Evolutionary conservation across 805 yeast species (phyloP).

Genomic region (Zygosaccharomyces lentus): DNA sequence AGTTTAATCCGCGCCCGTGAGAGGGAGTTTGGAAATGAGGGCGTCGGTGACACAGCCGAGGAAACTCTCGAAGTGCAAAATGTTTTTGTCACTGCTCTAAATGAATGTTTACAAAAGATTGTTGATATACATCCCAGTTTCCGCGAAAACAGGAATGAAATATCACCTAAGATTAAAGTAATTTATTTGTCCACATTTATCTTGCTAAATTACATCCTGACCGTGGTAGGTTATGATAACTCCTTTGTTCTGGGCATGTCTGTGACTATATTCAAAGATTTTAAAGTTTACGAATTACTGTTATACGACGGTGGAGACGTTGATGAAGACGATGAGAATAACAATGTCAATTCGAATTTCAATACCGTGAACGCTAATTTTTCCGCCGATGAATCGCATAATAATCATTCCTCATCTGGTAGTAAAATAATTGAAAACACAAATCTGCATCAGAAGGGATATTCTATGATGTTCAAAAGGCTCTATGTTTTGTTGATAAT

Average conservation of each 20-base stretch:
- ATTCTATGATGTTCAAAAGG: slow-evolving; percentile 39
- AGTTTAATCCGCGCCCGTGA: slow-evolving; percentile 5
- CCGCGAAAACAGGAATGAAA: slow-evolving; percentile 26
- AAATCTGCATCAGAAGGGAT: slow-evolving; percentile 17
- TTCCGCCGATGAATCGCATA: slow-evolving; percentile 7
- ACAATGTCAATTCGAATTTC: slow-evolving; percentile 2
- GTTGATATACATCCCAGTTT: slow-evolving; percentile 34
- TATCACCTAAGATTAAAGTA: slow-evolving; percentile 32
- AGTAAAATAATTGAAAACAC: slow-evolving; percentile 6
- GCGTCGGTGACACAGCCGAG: not conserved
- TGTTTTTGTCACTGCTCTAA: slow-evolving; percentile 28
- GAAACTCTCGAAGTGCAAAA: slow-evolving; percentile 25
- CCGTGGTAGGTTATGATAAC: slow-evolving; percentile 56
- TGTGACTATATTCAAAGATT: slow-evolving; percentile 53
- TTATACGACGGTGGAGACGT: slow-evolving; percentile 20
- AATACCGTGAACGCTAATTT: slow-evolving; percentile 2
- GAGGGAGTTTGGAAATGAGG: slow-evolving; percentile 1
- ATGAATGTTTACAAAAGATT: slow-evolving; percentile 32
- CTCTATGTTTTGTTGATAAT: slow-evolving; percentile 46
- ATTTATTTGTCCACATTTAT: slow-evolving; percentile 40
- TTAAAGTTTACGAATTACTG: slow-evolving; percentile 44
- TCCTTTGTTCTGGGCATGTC: slow-evolving; percentile 54
- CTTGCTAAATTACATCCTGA: slow-evolving; percentile 50
- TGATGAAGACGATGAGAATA: slow-evolving; percentile 8
- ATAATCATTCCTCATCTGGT: not conserved